Conservation (phyloP, 78 protist species). For the Dictyostelium capitatum region DNA sequence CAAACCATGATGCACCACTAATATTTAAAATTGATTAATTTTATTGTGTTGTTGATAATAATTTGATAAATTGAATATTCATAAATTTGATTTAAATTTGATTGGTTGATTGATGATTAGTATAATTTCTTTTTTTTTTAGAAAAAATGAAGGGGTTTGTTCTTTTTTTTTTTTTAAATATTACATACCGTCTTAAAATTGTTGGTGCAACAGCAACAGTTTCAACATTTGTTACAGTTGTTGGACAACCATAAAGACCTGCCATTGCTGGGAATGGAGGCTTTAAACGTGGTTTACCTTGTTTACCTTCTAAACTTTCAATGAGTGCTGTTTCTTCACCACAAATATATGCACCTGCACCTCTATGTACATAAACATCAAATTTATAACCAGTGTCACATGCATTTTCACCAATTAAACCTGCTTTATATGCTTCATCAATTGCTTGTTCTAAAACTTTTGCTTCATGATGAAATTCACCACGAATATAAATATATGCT, state of each 20-base stretch:
- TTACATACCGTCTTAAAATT: constrained; percentile 92
- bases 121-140: not conserved
- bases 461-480: constrained; percentile 93
- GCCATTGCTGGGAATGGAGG: constrained; percentile 99
- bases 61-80: not conserved
- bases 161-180: no score
- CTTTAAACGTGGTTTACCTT: constrained; percentile 98
- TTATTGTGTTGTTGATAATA: not conserved
- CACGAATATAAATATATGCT: constrained; percentile 99
- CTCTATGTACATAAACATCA: constrained; percentile 96
- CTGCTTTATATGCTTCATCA: constrained; percentile 96
- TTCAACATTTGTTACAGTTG: constrained; percentile 99
- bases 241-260: constrained; percentile 99
- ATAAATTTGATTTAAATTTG: not conserved
- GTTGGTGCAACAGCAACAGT: constrained; percentile 99
- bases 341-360: constrained; percentile 99
- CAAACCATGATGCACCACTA: constrained; percentile 94
- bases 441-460: constrained; percentile 92
- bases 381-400: constrained; percentile 96
- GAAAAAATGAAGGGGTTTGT: not conserved
- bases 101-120: constrained; percentile 8
- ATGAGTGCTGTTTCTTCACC: constrained; percentile 99
- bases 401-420: constrained; percentile 97
- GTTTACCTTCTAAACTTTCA: constrained; percentile 97
- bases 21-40: not conserved